Evolutionary conservation across 2,329 filamentous ascomycete genomes (phyloP).

Genomic region (Arthrinium phaeospermum): DNA sequence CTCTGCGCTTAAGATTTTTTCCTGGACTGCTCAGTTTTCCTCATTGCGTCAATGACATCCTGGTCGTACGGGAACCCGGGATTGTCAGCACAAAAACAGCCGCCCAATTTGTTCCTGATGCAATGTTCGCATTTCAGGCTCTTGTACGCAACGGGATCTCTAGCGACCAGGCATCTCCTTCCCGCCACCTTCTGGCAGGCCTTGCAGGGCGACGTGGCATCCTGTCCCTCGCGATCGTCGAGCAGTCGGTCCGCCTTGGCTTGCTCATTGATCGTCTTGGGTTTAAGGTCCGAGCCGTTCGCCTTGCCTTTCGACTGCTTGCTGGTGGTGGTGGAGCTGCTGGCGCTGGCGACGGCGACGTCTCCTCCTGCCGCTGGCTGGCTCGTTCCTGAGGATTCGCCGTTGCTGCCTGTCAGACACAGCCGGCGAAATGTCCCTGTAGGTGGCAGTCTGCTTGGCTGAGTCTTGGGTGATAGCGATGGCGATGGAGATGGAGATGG

Average conservation of each 20-base stretch:
- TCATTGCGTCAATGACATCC: background rate
- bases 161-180: background rate
- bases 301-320: background rate
- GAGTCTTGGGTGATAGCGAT: background rate
- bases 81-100: background rate
- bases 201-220: background rate
- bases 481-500: no score
- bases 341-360: background rate
- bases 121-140: background rate
- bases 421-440: background rate
- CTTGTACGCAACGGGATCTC: background rate
- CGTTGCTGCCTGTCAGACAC: background rate
- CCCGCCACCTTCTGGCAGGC: background rate
- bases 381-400: background rate
- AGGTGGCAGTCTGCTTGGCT: background rate
- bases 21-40: background rate
- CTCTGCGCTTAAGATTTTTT: no score
- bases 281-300: background rate
- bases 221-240: background rate
- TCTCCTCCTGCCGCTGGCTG: background rate
- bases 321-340: background rate
- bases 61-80: background rate
- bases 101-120: background rate
- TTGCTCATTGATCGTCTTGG: background rate
- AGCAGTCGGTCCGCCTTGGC: background rate